Conservation (phyloP, 169 alveolate genomes). For the Theileria equi region DNA sequence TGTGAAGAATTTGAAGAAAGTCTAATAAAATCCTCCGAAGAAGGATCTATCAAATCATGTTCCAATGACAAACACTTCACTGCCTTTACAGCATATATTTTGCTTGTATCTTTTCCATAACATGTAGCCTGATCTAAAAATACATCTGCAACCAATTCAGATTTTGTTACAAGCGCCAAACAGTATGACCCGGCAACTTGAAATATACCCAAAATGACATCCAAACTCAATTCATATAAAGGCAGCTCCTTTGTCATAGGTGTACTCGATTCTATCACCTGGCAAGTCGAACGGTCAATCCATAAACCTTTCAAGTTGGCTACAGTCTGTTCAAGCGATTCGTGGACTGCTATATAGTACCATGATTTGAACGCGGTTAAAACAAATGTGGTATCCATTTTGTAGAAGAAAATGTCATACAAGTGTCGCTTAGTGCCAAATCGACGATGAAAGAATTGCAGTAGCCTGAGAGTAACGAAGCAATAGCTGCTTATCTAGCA, state of each 20-base stretch:
- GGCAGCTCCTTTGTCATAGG: slow-evolving; percentile 39
- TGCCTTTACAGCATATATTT: slow-evolving; percentile 29
- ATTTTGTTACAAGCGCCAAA: slow-evolving; percentile 15
- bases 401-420: not conserved
- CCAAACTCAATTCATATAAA: not conserved
- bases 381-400: slow-evolving; percentile 8
- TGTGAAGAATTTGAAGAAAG: too few species aligned
- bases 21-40: too few species aligned
- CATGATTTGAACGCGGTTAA: slow-evolving; percentile 12
- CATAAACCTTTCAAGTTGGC: slow-evolving; percentile 22
- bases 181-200: slow-evolving; percentile 33
- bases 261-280: slow-evolving; percentile 20
- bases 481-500: too few species aligned
- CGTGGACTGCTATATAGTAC: slow-evolving; percentile 9
- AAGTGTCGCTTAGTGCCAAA: too few species aligned
- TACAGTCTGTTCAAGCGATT: not conserved
- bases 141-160: slow-evolving; percentile 45
- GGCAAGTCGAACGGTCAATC: slow-evolving; percentile 34
- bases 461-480: too few species aligned
- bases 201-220: slow-evolving; percentile 52
- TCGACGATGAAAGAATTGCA: too few species aligned
- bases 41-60: too few species aligned
- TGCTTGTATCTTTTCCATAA: not conserved
- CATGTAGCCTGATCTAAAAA: slow-evolving; percentile 24
- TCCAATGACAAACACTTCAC: slow-evolving; percentile 22